Base-by-base conservation (phyloP, 148 eudicot genomes). In the Chenopodium berlandieri region DNA sequence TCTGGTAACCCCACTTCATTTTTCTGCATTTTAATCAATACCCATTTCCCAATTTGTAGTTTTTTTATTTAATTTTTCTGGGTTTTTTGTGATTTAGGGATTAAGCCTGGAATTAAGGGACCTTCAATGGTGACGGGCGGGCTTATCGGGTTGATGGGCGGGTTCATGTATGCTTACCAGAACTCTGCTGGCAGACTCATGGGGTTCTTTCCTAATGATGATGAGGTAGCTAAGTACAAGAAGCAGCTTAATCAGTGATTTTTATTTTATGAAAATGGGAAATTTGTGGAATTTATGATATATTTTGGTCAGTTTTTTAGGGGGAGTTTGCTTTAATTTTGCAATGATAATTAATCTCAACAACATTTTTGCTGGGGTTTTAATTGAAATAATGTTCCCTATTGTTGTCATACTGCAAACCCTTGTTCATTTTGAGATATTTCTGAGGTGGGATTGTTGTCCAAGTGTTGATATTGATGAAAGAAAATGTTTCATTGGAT, bases 71-170 rank as follows among this genome's bases (percentile, higher is more conserved):
- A 27, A 0, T 7, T 65, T 31, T 73, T 2, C 9, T 66, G 25
- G 50, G 52, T 4, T 75, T 70, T 65, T 17, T 52, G 71, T 70
- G 65, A 62, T 76, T 79, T 72, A 95, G 98, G 98, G 78, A 93
- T 91, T 63, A 95, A 84, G 87, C 98, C 95, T 0, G 93, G 93
- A 50, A 93, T 95, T 65, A 88, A 87, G 78, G 98, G 97, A 31
- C 94, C 98, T 58, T 95, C 97, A 13, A 93, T 95, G 98, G 97
- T 95, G 82, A 95, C 97, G 2, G 97, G 97, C 7, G 98, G 98
- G 69, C 75, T 95, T 78, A 95, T 95, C 34, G 97, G 97, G 23
- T 37, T 93, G 46, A 82, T 95, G 92, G 98, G 98, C 34, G 97
- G 98, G 34, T 95, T 95, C 86, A 95, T 95, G 97, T 93, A 93